Percentiles rank a stretch among this genome's conserved stretches.
Evolutionary conservation across 2,329 filamentous ascomycete species (phyloP).

Genomic region (Fusarium buxicola): DNA sequence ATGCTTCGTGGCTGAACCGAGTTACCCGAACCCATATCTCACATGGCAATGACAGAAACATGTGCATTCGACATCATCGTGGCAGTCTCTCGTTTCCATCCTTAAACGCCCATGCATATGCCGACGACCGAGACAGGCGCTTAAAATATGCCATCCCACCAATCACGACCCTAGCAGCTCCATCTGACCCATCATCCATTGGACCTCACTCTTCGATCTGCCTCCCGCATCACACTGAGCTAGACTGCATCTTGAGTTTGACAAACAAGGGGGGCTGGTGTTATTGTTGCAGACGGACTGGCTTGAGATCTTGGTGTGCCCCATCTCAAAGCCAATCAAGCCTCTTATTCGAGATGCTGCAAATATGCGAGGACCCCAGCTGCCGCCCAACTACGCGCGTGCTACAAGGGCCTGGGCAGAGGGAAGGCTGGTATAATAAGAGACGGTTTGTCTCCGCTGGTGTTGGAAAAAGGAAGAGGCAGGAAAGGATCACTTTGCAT

Average conservation of each 20-base stretch:
- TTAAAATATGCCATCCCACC: slow-evolving; percentile 28
- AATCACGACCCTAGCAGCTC: slow-evolving; percentile 27
- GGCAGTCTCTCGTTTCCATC: slow-evolving; percentile 14
- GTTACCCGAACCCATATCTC: slow-evolving; percentile 11
- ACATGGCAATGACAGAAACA: slow-evolving; percentile 25
- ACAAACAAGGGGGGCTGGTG: slow-evolving; percentile 19
- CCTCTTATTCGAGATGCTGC: neutral
- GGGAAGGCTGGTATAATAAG: slow-evolving; percentile 45
- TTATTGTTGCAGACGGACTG: slow-evolving; percentile 28
- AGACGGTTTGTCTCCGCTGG: slow-evolving; percentile 27
- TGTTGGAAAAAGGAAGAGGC: slow-evolving; percentile 27
- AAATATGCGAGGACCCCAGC: neutral
- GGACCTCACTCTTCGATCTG: slow-evolving; percentile 26
- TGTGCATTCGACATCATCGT: slow-evolving; percentile 9
- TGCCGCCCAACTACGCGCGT: slow-evolving; percentile 32
- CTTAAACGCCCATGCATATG: slow-evolving; percentile 37
- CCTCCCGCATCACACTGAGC: slow-evolving; percentile 31
- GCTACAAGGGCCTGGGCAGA: slow-evolving; percentile 12
- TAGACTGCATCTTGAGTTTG: slow-evolving; percentile 18
- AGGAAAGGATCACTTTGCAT: slow-evolving; percentile 38
- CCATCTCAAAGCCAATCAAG: slow-evolving; percentile 7
- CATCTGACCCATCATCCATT: slow-evolving; percentile 24
- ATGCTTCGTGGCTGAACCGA: neutral
- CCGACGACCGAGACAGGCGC: slow-evolving; percentile 36
- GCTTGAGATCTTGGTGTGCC: slow-evolving; percentile 6